phyloP scores from a whole-genome alignment of 306 rosid genomes.

The Vigna unguiculata region DNA sequence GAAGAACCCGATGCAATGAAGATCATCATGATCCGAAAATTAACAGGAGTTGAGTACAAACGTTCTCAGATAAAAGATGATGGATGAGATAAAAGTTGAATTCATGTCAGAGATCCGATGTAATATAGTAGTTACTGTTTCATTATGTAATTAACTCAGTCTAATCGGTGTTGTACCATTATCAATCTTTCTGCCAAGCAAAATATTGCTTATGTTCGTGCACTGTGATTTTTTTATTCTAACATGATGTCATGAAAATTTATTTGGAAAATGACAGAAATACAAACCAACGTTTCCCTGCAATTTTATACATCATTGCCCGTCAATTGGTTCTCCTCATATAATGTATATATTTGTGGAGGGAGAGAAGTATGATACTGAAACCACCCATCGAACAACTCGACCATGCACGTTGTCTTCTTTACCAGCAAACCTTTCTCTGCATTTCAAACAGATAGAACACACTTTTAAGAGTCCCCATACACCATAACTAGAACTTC shows the following conservation, averaged over 20 bases:
- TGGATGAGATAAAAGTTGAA: conserved; percentile 48
- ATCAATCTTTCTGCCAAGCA: conserved; percentile 28
- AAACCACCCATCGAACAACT: conserved; percentile 6
- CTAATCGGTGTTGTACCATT: conserved; percentile 8
- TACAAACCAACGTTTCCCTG: background rate
- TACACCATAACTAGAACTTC: conserved; percentile 3
- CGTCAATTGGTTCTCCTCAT: background rate
- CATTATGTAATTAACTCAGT: conserved; percentile 46
- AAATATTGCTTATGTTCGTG: conserved; percentile 22
- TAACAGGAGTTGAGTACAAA: conserved; percentile 56
- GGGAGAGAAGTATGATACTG: background rate
- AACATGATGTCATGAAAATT: conserved; percentile 1
- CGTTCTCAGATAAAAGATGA: conserved; percentile 53
- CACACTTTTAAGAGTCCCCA: conserved; percentile 28
- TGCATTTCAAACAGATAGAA: conserved; percentile 47
- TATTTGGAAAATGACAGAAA: background rate
- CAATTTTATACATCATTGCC: conserved; percentile 22
- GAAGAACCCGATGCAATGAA: conserved; percentile 69
- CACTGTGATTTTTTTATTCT: background rate
- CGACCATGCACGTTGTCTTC: conserved; percentile 38
- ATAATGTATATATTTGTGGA: background rate
- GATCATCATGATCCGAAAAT: conserved; percentile 58
- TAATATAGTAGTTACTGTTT: conserved; percentile 55
- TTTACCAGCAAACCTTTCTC: conserved; percentile 71
- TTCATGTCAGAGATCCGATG: conserved; percentile 55